Evolutionary conservation across 306 rosid species (phyloP).

Genomic region (Pyrus betulifolia): DNA sequence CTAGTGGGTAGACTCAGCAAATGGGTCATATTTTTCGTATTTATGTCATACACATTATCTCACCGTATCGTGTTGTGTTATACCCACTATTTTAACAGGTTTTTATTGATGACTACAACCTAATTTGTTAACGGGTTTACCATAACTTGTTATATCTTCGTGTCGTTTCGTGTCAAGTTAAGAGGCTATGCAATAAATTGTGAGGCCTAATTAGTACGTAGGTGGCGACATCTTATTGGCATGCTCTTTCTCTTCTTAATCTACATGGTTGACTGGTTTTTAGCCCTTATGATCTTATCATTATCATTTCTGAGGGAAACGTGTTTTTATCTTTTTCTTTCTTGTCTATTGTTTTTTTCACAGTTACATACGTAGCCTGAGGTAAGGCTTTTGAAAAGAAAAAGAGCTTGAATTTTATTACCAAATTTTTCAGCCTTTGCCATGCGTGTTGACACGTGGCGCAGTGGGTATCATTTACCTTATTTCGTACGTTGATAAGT

Average conservation of each 20-base stretch:
- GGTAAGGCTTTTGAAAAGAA: neutral
- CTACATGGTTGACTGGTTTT: neutral
- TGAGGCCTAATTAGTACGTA: neutral
- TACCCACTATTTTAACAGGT: rapidly evolving
- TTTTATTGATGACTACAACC: too few relatives aligned
- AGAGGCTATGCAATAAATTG: too few relatives aligned
- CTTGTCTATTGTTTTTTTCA: neutral
- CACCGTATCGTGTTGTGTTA: too few relatives aligned
- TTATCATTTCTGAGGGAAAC: neutral
- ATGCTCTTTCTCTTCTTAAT: neutral
- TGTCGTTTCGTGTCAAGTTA: too few relatives aligned
- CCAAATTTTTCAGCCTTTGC: neutral
- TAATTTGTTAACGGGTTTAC: too few relatives aligned
- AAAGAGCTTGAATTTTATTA: neutral
- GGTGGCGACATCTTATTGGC: neutral
- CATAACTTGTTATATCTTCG: too few relatives aligned
- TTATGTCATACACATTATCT: too few relatives aligned
- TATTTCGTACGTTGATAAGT: neutral
- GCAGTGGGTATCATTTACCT: neutral
- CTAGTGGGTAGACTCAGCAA: too few relatives aligned
- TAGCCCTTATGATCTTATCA: neutral
- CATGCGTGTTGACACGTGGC: slow-evolving; percentile 8
- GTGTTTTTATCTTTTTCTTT: neutral
- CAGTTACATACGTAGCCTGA: neutral
- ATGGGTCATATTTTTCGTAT: too few relatives aligned